These are phyloP conservation scores for Podila minutissima DNA, from an alignment of 192 early-diverging fungal genomes.

Conservation along the genomic window DNA sequence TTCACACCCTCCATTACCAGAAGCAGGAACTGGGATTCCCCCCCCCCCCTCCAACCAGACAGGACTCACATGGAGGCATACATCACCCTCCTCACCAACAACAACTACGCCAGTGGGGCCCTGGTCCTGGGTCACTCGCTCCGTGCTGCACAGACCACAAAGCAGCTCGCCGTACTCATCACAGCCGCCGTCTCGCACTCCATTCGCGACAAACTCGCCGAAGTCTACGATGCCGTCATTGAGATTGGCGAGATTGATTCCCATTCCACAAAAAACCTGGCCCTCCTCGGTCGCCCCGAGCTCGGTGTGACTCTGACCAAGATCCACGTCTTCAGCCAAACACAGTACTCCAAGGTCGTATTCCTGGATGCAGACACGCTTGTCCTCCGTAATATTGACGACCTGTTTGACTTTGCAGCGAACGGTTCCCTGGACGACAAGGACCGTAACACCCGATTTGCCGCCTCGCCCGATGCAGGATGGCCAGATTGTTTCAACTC, in stretches of 20 bases:
- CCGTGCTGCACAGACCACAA: constrained; percentile 67
- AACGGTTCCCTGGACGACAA: constrained; percentile 32
- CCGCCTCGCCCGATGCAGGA: constrained; percentile 91
- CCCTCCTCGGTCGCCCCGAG: constrained; percentile 89
- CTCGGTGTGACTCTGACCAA: constrained; percentile 92
- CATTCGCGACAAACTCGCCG: constrained; percentile 61
- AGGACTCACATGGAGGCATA: constrained; percentile 62
- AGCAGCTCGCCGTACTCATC: constrained; percentile 75
- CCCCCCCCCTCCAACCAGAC: neutral
- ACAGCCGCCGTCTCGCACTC: constrained; percentile 65
- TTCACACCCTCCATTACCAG: neutral
- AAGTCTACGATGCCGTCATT: constrained; percentile 78
- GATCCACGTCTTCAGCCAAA: constrained; percentile 85
- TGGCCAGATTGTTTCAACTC: constrained; percentile 99
- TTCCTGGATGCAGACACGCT: constrained; percentile 95
- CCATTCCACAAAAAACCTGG: constrained; percentile 64
- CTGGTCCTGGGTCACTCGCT: constrained; percentile 83
- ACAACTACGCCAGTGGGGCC: constrained; percentile 87
- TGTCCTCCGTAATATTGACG: constrained; percentile 83
- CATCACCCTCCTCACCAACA: constrained; percentile 88
- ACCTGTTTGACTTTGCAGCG: constrained; percentile 74
- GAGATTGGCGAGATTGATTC: constrained; percentile 74
- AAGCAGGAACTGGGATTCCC: neutral
- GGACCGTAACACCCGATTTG: constrained; percentile 66
- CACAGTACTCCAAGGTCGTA: constrained; percentile 71